Percentiles rank a stretch among this genome's conserved stretches.
Conservation (phyloP, 129 eudicot genomes). For the Flaveria bidentis region DNA sequence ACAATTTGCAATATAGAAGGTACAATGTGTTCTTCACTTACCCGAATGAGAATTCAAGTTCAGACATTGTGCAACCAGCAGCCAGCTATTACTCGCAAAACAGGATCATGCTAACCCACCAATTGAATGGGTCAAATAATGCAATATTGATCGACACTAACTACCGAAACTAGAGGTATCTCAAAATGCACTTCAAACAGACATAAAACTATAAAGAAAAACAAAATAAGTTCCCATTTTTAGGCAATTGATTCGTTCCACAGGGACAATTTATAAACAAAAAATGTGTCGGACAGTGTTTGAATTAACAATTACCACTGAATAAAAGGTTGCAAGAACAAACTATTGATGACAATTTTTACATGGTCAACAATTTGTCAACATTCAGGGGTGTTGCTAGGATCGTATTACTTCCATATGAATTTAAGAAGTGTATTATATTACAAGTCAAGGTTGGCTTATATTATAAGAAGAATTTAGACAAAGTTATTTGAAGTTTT, state of each 20-base stretch:
- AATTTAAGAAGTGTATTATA: background rate
- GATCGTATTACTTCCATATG: background rate
- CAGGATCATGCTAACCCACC: constrained; percentile 1
- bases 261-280: background rate
- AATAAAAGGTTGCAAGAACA: background rate
- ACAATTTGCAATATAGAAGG: constrained; percentile 4
- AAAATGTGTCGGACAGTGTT: background rate
- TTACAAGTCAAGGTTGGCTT: too few relatives aligned
- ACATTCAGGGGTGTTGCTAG: background rate
- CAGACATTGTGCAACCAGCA: constrained; percentile 19
- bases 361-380: background rate
- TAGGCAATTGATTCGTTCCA: background rate
- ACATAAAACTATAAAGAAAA: too few relatives aligned
- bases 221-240: background rate
- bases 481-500: background rate
- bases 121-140: background rate
- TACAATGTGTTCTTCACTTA: constrained; percentile 22
- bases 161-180: background rate
- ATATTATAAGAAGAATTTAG: background rate
- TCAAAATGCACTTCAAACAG: too few relatives aligned
- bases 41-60: background rate
- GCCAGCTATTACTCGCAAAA: constrained; percentile 11
- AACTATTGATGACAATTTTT: background rate
- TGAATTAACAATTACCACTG: background rate
- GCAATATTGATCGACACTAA: constrained; percentile 1